Base-by-base conservation (phyloP, 345 rosid species). In the Geranium brycei region DNA sequence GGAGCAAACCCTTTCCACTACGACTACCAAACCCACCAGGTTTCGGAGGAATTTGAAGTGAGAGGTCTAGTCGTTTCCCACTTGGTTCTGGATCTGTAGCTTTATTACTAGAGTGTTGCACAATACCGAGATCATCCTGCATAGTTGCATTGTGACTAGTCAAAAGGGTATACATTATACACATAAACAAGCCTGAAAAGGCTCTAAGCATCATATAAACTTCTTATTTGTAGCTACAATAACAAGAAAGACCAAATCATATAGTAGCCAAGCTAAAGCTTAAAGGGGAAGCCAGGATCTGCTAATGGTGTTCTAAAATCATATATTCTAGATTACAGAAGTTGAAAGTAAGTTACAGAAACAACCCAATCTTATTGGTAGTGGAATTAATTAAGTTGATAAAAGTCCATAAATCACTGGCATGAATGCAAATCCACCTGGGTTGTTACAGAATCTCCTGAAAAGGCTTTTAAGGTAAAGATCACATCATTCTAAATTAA, bases 21-120 rank as follows among this genome's bases (percentile, higher is more conserved):
- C 79, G 62, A 70, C 74, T 61, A 61, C 78, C 75, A 59, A 92
- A 81, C 67, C 82, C 82, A 62, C 60, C 17, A n/a, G 85, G 71
- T 66, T 75, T 80, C 58, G 88, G 86, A 0, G 96, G 95, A 62
- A 89, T 81, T 72, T 83, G 87, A 66, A 92, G 88, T 17, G 87
- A 89, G 78, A 92, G 95, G 86, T 83, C 85, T 23, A 56, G 59
- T n/a, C 73, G 83, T 62, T 78, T 77, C 61, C 66, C 84, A 62
- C 77, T 79, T 3, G 84, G 64, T 71, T 66, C 86, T 10, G 83
- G 76, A 60, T 71, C 81, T 13, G 76, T 68, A 59, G 69, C 70
- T 71, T 72, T 80, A 18, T 72, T 79, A 66, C 57, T 77, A 35
- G 79, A 66, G 15, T 79, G 55, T 69, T 70, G 80, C 73, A 35